Conservation (phyloP, 176 grass and related monocot species). For the Rhynchospora pubera region DNA sequence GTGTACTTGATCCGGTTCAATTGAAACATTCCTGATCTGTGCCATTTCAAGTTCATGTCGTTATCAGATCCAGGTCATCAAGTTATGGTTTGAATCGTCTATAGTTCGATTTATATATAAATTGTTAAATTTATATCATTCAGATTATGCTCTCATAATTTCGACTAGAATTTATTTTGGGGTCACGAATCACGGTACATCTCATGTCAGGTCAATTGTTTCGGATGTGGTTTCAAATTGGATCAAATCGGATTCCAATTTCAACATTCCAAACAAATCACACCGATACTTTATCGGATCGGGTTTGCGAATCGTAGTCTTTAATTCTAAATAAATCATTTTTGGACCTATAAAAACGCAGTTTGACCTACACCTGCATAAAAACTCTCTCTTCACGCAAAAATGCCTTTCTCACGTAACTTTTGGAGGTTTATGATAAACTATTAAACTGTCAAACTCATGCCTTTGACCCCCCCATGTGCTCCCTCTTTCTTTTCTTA, state of each 20-base stretch:
- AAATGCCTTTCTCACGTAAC: conserved; percentile 6
- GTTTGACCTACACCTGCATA: background rate
- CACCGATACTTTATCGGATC: background rate
- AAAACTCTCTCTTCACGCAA: conserved; percentile 4
- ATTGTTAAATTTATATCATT: no score
- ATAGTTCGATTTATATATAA: no score
- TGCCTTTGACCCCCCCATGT: conserved; percentile 9
- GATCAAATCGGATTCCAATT: background rate
- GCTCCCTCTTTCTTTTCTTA: conserved; percentile 16
- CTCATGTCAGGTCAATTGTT: background rate
- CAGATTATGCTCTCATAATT: no score
- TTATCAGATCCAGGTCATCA: no score
- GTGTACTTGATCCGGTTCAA: no score
- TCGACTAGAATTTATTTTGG: no score
- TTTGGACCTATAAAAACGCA: background rate
- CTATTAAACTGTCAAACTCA: conserved; percentile 16
- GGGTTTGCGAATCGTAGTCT: background rate
- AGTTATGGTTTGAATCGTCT: no score
- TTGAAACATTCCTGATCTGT: no score
- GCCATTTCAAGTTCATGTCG: no score
- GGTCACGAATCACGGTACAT: no score
- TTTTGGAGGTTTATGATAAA: background rate
- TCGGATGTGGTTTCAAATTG: background rate
- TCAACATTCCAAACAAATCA: background rate
- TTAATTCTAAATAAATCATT: background rate